Evolutionary conservation across 176 grass and related monocot species (phyloP).

Genomic region (Poa pratensis): DNA sequence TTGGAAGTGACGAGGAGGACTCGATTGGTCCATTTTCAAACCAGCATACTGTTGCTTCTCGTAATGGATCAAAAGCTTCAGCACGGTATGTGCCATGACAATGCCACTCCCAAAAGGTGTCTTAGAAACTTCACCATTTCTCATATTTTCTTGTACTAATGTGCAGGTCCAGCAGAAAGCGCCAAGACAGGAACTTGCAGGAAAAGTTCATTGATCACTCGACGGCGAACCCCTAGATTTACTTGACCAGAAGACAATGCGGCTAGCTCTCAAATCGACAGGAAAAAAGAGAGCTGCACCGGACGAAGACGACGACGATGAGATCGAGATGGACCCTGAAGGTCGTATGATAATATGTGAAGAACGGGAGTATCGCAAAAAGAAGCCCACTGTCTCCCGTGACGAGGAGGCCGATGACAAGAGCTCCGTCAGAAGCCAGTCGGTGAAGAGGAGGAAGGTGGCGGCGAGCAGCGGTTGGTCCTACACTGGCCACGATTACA

Average conservation of each 20-base stretch:
- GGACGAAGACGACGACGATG: slow-evolving; percentile 41
- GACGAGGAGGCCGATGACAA: slow-evolving; percentile 55
- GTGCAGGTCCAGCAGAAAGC: slow-evolving; percentile 59
- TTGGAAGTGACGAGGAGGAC: slow-evolving; percentile 76
- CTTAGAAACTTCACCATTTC: slow-evolving; percentile 9
- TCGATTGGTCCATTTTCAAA: slow-evolving; percentile 45
- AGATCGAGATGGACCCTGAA: slow-evolving; percentile 76
- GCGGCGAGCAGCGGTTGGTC: slow-evolving; percentile 72
- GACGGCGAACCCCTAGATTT: slow-evolving; percentile 84
- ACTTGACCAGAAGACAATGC: slow-evolving; percentile 71
- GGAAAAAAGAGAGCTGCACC: slow-evolving; percentile 58
- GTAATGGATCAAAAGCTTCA: slow-evolving; percentile 63
- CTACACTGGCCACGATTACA: slow-evolving; percentile 85
- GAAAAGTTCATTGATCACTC: slow-evolving; percentile 70
- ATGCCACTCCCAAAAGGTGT: background rate
- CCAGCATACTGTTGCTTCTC: slow-evolving; percentile 45
- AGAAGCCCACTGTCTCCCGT: slow-evolving; percentile 33
- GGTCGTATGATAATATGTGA: slow-evolving; percentile 80
- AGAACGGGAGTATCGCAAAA: slow-evolving; percentile 60
- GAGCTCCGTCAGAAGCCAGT: slow-evolving; percentile 52
- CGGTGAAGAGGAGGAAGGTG: slow-evolving; percentile 66
- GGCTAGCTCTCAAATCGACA: slow-evolving; percentile 69
- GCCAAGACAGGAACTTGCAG: slow-evolving; percentile 60
- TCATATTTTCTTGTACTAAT: slow-evolving; percentile 31
- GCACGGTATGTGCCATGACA: slow-evolving; percentile 58